Conservation (phyloP, 164 flowering plant genomes). For the Dillenia turbinata region DNA sequence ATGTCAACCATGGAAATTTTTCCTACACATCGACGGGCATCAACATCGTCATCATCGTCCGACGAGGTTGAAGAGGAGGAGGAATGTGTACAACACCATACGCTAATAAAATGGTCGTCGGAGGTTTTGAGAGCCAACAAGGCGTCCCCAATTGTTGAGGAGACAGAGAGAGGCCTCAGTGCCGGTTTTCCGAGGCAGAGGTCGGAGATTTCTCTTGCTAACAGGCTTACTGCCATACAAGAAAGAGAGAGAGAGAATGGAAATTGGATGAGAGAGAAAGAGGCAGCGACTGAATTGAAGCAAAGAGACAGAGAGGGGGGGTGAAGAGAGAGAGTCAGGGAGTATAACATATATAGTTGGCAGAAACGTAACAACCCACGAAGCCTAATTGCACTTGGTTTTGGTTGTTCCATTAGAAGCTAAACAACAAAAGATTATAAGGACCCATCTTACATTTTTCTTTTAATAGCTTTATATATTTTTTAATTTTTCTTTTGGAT, state of each 20-base stretch:
- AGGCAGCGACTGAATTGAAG: not conserved
- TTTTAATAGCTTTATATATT: too few relatives aligned
- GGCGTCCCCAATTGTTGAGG: constrained; percentile 59
- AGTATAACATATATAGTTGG: too few relatives aligned
- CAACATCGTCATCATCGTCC: constrained; percentile 1
- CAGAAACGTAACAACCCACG: too few relatives aligned
- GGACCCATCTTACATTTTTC: too few relatives aligned
- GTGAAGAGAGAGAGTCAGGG: too few relatives aligned
- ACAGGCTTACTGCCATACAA: constrained; percentile 81
- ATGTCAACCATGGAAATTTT: constrained; percentile 84
- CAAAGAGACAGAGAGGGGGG: not conserved
- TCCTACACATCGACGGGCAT: constrained; percentile 59
- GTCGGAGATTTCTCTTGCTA: constrained; percentile 64
- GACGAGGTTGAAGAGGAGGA: not conserved
- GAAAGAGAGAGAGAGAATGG: not conserved
- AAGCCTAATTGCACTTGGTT: too few relatives aligned
- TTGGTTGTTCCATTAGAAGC: too few relatives aligned
- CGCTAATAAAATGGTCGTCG: constrained; percentile 51
- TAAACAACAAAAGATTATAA: too few relatives aligned
- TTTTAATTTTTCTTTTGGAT: too few relatives aligned
- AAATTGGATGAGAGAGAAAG: not conserved
- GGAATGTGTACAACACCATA: constrained; percentile 65
- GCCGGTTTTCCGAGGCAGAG: constrained; percentile 75
- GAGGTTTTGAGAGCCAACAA: constrained; percentile 45
- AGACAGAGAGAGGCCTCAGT: constrained; percentile 34